Evolutionary conservation across 2,329 filamentous ascomycete species (phyloP).

Genomic region (Ophiostoma australiae): DNA sequence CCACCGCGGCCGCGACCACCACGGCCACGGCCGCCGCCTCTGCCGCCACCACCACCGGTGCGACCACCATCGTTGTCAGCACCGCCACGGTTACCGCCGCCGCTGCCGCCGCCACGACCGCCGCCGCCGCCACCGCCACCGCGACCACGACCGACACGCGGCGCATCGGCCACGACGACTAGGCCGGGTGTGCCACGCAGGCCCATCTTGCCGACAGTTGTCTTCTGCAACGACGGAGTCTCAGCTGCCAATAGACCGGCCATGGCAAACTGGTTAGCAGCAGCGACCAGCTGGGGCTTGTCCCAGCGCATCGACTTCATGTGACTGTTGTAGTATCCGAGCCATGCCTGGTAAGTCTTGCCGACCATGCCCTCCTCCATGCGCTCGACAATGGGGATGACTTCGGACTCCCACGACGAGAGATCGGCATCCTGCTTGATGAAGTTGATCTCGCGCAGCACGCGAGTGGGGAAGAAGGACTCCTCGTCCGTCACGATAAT

Average conservation of each 20-base stretch:
- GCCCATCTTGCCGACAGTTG: slow-evolving; percentile 53
- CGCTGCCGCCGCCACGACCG: slow-evolving; percentile 27
- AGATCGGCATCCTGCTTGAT: slow-evolving; percentile 44
- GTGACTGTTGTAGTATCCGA: slow-evolving; percentile 52
- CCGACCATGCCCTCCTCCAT: slow-evolving; percentile 44
- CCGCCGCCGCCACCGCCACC: slow-evolving; percentile 19
- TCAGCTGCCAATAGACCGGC: slow-evolving; percentile 45
- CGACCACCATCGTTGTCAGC: background rate
- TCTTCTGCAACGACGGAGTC: slow-evolving; percentile 45
- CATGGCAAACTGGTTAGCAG: slow-evolving; percentile 49
- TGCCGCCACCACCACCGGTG: background rate
- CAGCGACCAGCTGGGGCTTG: slow-evolving; percentile 43
- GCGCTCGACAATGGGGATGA: slow-evolving; percentile 38
- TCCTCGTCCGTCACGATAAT: slow-evolving; percentile 53
- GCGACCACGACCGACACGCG: slow-evolving; percentile 27
- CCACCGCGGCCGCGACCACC: slow-evolving; percentile 9
- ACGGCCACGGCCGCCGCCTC: slow-evolving; percentile 1
- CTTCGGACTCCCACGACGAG: slow-evolving; percentile 35
- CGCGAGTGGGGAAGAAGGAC: slow-evolving; percentile 45
- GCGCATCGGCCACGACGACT: slow-evolving; percentile 42
- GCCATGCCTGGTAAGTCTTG: slow-evolving; percentile 53
- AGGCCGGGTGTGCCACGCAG: slow-evolving; percentile 49
- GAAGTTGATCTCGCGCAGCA: slow-evolving; percentile 52
- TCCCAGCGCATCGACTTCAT: slow-evolving; percentile 43
- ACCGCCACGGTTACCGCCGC: slow-evolving; percentile 27